Conservation (phyloP, 202 grass and related monocot genomes). For the Bolboschoenoplectus hybrid region DNA sequence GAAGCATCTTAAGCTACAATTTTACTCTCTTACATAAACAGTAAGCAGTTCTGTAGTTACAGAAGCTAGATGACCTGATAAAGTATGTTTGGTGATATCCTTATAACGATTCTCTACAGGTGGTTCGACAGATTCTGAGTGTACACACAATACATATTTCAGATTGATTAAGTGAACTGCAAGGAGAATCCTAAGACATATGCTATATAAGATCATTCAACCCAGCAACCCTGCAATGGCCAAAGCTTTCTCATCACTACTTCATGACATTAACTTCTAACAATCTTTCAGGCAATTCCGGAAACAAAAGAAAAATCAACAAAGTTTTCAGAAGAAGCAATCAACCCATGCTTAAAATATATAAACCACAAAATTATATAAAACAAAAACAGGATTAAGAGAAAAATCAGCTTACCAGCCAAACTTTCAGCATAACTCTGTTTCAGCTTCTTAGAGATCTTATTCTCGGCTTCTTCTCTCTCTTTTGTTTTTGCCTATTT, state of each 20-base stretch:
- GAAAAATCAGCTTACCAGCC: constrained; percentile 56
- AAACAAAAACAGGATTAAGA: constrained; percentile 15
- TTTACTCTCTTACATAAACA: constrained; percentile 1
- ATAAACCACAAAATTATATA: neutral
- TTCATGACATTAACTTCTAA: neutral
- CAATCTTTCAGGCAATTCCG: neutral
- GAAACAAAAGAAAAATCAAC: neutral
- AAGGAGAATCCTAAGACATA: neutral
- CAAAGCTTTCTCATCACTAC: neutral
- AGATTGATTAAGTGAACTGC: neutral
- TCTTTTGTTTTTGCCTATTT: constrained; percentile 59
- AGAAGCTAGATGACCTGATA: neutral
- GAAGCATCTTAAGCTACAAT: neutral
- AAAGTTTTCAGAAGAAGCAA: constrained; percentile 9
- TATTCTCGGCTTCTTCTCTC: constrained; percentile 55
- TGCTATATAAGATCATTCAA: constrained; percentile 19
- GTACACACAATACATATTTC: neutral
- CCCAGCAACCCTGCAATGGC: neutral
- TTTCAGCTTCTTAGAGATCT: constrained; percentile 56
- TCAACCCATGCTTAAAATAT: neutral
- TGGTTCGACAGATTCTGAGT: neutral
- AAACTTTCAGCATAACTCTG: constrained; percentile 68
- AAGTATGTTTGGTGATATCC: neutral
- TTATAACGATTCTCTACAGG: constrained; percentile 6
- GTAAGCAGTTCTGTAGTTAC: neutral